These are phyloP conservation scores for Neurospora tetrasperma DNA, from an alignment of 495 filamentous ascomycete species.

Conservation along the genomic window DNA sequence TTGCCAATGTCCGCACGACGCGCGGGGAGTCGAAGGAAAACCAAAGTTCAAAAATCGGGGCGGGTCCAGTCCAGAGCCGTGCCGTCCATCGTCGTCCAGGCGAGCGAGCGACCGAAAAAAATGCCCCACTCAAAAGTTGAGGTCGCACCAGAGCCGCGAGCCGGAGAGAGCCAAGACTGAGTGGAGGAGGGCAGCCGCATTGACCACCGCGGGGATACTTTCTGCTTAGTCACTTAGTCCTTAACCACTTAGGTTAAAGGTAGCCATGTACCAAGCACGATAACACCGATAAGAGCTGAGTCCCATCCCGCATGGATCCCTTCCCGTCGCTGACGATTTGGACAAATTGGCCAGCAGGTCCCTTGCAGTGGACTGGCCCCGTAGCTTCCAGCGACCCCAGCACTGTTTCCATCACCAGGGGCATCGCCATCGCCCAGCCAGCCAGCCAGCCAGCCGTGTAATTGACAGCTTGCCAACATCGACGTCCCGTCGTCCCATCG, in stretches of 20 bases:
- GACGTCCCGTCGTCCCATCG: background rate
- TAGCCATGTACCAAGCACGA: constrained; percentile 7
- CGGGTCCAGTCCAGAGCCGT: background rate
- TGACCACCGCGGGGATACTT: background rate
- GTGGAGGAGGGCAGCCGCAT: background rate
- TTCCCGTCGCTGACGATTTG: background rate
- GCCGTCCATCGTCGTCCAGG: background rate
- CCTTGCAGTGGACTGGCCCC: background rate
- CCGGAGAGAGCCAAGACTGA: background rate
- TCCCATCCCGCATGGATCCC: too few relatives aligned
- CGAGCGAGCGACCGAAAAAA: background rate
- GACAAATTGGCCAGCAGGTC: constrained; percentile 15
- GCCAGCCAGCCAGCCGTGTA: background rate
- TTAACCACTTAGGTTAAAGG: background rate
- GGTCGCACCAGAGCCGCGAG: background rate
- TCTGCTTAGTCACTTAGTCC: background rate
- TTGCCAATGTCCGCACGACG: background rate
- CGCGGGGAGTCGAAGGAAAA: background rate
- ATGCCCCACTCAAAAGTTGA: background rate
- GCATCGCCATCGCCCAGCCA: background rate
- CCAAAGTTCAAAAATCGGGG: background rate
- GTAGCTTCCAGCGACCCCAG: background rate
- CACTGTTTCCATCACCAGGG: background rate
- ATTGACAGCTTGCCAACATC: background rate
- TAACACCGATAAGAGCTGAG: background rate